Conservation (phyloP, 2,329 filamentous ascomycete species). For the Alternaria panax region DNA sequence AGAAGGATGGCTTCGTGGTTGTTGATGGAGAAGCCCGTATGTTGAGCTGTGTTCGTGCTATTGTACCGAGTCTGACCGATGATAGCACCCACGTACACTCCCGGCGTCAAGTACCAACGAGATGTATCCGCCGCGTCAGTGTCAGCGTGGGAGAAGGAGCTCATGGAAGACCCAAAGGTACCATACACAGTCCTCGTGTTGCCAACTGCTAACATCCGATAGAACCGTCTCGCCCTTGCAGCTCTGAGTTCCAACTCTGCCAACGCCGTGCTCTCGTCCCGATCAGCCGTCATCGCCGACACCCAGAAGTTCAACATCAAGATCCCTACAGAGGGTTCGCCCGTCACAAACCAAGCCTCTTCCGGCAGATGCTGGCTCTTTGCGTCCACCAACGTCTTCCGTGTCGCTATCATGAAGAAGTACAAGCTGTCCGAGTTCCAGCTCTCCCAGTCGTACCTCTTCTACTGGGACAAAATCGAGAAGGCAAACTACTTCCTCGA, state of each 20-base stretch:
- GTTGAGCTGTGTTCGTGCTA: conserved; percentile 7
- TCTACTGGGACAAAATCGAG: conserved; percentile 94
- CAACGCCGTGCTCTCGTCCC: conserved; percentile 69
- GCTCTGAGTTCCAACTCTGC: conserved; percentile 74
- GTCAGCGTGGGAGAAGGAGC: conserved; percentile 66
- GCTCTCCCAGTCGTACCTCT: conserved; percentile 86
- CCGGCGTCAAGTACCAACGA: conserved; percentile 37
- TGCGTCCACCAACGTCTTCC: conserved; percentile 88
- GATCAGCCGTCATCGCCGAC: conserved; percentile 69
- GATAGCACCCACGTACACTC: conserved; percentile 38
- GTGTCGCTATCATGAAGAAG: conserved; percentile 85
- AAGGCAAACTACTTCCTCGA: conserved; percentile 91
- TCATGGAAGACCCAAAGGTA: conserved; percentile 72
- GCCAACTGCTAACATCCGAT: not conserved
- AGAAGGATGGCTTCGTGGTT: conserved; percentile 63
- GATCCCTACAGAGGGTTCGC: conserved; percentile 81
- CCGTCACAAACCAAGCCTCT: conserved; percentile 83
- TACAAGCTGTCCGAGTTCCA: conserved; percentile 81
- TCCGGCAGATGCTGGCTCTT: conserved; percentile 93
- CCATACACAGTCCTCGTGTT: conserved; percentile 3
- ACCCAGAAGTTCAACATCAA: conserved; percentile 83
- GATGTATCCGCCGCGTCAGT: conserved; percentile 61
- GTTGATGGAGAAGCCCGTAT: conserved; percentile 56
- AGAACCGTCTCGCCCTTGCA: conserved; percentile 76
- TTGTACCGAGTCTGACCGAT: not conserved